Evolutionary conservation across 805 yeast genomes (phyloP).

Genomic region (Vanderwaltozyma verrucispora): DNA sequence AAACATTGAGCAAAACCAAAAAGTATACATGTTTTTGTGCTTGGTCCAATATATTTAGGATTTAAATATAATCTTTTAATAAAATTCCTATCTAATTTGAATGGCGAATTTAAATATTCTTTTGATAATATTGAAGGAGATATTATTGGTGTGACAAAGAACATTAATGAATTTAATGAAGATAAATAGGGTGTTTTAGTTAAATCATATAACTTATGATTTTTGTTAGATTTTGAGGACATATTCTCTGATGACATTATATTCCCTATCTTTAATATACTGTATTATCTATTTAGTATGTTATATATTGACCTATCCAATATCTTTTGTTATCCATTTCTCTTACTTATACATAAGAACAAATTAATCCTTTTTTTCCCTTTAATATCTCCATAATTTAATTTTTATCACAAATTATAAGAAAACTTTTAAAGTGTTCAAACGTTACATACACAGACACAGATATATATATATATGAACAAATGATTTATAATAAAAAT

Average conservation of each 20-base stretch:
- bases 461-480: no score
- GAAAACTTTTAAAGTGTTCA: no score
- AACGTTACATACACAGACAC: no score
- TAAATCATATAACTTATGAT: constrained; percentile 17
- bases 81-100: background rate
- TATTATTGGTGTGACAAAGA: constrained; percentile 31
- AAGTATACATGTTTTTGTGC: constrained; percentile 32
- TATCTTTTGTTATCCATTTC: no score
- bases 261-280: no score
- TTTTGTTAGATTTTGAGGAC: background rate
- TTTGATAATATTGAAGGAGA: constrained; percentile 23
- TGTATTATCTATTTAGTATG: no score
- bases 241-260: background rate
- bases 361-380: no score
- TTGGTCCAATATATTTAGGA: constrained; percentile 26
- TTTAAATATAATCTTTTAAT: background rate
- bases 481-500: background rate
- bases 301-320: no score
- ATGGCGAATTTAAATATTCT: background rate
- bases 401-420: no score
- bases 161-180: constrained; percentile 30
- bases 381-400: no score
- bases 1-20: constrained; percentile 55
- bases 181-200: constrained; percentile 40
- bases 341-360: no score